Evolutionary conservation across 441 rosid species (phyloP), one percentile per base, ranked within the genome.

Genomic region (Euphorbia schlechtendalii): DNA sequence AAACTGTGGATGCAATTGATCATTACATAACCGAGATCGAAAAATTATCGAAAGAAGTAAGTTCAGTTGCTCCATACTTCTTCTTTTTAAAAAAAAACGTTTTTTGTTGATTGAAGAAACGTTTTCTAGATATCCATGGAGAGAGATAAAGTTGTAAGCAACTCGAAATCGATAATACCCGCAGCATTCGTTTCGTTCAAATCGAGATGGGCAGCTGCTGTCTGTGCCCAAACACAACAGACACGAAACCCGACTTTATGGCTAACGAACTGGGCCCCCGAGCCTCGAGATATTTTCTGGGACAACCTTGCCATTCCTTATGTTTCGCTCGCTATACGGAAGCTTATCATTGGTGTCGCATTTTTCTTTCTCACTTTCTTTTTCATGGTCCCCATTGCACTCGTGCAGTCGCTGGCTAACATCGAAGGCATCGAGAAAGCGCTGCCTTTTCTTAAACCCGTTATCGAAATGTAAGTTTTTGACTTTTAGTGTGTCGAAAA

Each of bases 241-340:
- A 71, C 94, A 63, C 80, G 94, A 81, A 82, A 94, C 71, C 98
- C 99, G 17, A 85, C 96, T 59, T 53, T 76, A 27, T 94, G 98
- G 99, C 55, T 94, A 66, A 94, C 99, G 32, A 94, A 89, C 48
- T 94, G 96, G 96, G 99, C 99, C 65, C 94, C 97, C 0, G 99
- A 94, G 74, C 99, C 99, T 38, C 80, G 92, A 4, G 99, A 91
- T 74, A 71, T 94, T 21, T 91, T 74, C 76, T 94, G 96, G 87
- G 82, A 82, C 54, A 94, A 94, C 77, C 79, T 94, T 15, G 86
- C 98, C 40, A 81, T 94, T 78, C 97, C 97, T 20, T 94, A 75
- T 73, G 97, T 94, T 17, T 83, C 84, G 24, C 90, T 94, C 27
- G 70, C 92, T 49, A 75, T 91, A 17, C 74, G 96, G 70, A 87